phyloP scores from a whole-genome alignment of 208 protist species.

The Trypanosoma avium region DNA sequence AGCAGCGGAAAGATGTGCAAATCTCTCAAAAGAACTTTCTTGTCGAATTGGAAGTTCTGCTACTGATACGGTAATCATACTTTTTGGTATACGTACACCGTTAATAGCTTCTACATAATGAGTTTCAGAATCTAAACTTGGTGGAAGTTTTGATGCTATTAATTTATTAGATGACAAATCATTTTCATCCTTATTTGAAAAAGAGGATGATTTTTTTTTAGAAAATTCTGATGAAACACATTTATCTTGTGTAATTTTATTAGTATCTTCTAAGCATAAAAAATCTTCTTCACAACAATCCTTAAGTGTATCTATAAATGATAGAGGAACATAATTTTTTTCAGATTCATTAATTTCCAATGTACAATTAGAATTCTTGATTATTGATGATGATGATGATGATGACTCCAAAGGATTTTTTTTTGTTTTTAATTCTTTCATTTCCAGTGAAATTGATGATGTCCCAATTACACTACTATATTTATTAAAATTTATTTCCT shows the following conservation, averaged over 20 bases:
- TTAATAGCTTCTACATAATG: slow-evolving; percentile 72
- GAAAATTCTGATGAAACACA: not conserved
- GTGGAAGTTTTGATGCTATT: slow-evolving; percentile 24
- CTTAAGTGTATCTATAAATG: not conserved
- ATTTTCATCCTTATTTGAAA: not conserved
- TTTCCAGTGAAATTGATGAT: not conserved
- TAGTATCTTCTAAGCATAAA: not conserved
- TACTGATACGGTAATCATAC: slow-evolving; percentile 65
- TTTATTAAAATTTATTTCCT: not conserved
- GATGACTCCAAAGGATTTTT: not conserved
- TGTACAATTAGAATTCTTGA: no score
- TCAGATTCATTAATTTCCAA: no score
- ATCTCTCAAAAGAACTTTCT: slow-evolving; percentile 65
- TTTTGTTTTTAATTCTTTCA: not conserved
- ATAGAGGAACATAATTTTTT: slow-evolving; percentile 17
- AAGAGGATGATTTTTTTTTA: not conserved
- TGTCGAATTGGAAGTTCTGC: slow-evolving; percentile 52
- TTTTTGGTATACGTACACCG: slow-evolving; percentile 74
- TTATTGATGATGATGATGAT: not conserved
- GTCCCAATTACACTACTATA: not conserved
- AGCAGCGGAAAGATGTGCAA: slow-evolving; percentile 63
- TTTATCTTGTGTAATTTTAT: not conserved
- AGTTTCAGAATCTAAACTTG: slow-evolving; percentile 35
- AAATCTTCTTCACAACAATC: not conserved
- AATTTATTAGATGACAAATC: not conserved